These are phyloP conservation scores for Aspergillus costaricaensis DNA, from an alignment of 2,329 filamentous ascomycete species.

Conservation along the genomic window DNA sequence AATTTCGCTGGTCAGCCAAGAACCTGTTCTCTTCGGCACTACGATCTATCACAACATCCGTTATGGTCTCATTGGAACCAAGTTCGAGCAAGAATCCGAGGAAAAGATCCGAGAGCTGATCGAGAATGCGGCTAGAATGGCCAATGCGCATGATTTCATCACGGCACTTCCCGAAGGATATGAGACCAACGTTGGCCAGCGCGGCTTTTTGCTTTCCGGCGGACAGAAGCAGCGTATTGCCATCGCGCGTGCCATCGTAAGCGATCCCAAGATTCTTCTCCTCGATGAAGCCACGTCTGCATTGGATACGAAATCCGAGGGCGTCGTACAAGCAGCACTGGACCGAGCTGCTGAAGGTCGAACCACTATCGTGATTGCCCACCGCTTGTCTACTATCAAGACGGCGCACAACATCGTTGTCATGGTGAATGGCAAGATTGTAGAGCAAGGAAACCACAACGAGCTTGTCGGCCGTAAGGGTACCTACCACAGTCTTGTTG, in stretches of 20 bases:
- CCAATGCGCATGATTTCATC: slow-evolving; percentile 94
- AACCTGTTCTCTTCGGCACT: slow-evolving; percentile 85
- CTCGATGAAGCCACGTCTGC: slow-evolving; percentile 95
- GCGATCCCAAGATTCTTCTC: slow-evolving; percentile 85
- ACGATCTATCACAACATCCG: slow-evolving; percentile 88
- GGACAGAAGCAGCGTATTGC: slow-evolving; percentile 97
- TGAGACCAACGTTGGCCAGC: slow-evolving; percentile 91
- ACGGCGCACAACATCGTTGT: slow-evolving; percentile 96
- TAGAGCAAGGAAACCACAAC: slow-evolving; percentile 89
- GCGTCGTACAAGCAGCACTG: slow-evolving; percentile 88
- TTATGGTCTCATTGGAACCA: slow-evolving; percentile 86
- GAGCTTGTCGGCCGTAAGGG: slow-evolving; percentile 69
- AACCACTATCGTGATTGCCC: slow-evolving; percentile 94
- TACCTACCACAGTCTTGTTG: slow-evolving; percentile 82
- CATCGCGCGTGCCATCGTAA: slow-evolving; percentile 87
- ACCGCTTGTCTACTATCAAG: slow-evolving; percentile 91
- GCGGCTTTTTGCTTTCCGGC: slow-evolving; percentile 87
- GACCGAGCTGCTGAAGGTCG: slow-evolving; percentile 82
- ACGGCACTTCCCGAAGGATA: slow-evolving; percentile 80
- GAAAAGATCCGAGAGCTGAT: slow-evolving; percentile 72
- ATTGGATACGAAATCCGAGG: slow-evolving; percentile 91
- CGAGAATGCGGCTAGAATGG: slow-evolving; percentile 79
- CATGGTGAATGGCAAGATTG: slow-evolving; percentile 79
- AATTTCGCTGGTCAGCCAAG: slow-evolving; percentile 89
- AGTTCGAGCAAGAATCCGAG: slow-evolving; percentile 66